A percentile compares a stretch with the other conserved stretches of the same genome.
phyloP scores from a whole-genome alignment of 352 stramenopile species.

The Phytophthora colocasiae region DNA sequence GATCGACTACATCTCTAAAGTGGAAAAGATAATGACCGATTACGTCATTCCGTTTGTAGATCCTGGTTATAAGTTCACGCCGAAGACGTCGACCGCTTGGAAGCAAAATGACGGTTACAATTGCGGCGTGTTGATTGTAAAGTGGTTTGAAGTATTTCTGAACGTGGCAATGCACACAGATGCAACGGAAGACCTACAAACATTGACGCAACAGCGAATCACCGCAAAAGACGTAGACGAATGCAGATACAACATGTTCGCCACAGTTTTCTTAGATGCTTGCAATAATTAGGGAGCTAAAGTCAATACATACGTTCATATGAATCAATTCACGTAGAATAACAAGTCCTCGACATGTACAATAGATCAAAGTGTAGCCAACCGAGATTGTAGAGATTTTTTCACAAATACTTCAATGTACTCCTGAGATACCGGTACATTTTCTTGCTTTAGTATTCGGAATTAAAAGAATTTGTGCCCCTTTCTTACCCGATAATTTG shows the following conservation, averaged over 20 bases:
- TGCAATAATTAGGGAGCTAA: background rate
- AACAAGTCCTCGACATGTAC: no score
- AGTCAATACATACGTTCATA: background rate
- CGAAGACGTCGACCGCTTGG: background rate
- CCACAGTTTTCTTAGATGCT: constrained; percentile 1
- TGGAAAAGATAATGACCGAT: constrained; percentile 1
- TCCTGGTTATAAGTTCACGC: background rate
- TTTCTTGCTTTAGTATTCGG: no score
- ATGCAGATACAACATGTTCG: constrained; percentile 8
- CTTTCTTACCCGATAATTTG: no score
- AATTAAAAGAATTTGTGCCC: no score
- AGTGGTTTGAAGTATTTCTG: constrained; percentile 7
- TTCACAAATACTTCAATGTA: no score
- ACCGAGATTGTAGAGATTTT: no score
- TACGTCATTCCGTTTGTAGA: background rate
- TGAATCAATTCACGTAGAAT: no score
- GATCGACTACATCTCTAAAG: constrained; percentile 1
- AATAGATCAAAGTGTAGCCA: no score
- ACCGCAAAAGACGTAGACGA: background rate
- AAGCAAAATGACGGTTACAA: constrained; percentile 7
- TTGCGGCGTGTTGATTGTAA: background rate
- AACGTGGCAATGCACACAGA: background rate
- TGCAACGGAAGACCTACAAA: background rate
- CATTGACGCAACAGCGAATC: background rate
- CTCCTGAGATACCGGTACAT: no score